These are phyloP conservation scores for Rhizoclosmatium globosum DNA, from an alignment of 192 early-diverging fungal species.

Conservation along the genomic window DNA sequence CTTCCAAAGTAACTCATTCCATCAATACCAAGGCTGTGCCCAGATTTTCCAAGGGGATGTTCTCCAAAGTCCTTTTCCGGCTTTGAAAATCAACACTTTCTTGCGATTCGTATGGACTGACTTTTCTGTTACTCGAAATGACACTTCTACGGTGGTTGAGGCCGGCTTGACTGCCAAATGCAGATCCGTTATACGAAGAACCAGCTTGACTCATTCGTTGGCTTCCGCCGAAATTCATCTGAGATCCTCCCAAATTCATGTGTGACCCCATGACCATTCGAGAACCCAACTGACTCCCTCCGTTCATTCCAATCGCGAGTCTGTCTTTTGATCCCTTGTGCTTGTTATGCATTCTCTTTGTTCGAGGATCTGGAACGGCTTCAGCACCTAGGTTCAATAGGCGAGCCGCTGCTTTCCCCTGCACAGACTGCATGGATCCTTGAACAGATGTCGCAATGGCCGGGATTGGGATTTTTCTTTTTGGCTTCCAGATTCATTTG, in stretches of 20 bases:
- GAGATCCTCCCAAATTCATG: conserved; percentile 4
- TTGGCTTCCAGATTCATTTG: conserved; percentile 24
- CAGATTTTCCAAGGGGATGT: not conserved
- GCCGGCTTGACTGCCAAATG: not conserved
- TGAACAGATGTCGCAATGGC: not conserved
- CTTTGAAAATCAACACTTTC: not conserved
- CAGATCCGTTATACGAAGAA: not conserved
- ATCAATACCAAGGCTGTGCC: conserved; percentile 34
- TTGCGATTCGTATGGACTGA: not conserved
- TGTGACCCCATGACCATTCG: not conserved
- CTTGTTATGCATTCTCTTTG: conserved; percentile 5
- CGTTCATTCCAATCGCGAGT: not conserved
- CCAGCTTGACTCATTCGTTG: not conserved
- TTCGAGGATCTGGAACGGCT: not conserved
- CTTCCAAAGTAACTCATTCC: conserved; percentile 11
- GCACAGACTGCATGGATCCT: conserved; percentile 15
- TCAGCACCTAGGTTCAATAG: conserved; percentile 31
- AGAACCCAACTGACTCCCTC: conserved; percentile 13
- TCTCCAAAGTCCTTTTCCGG: not conserved
- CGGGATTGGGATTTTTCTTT: conserved; percentile 24
- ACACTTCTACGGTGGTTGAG: not conserved
- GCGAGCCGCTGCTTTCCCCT: conserved; percentile 35
- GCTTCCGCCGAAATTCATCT: not conserved
- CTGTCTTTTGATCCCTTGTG: conserved; percentile 15
- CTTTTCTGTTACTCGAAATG: not conserved